A percentile compares a stretch with the other conserved stretches of the same genome.
Conservation (phyloP, 1,139 yeast species). For the Wickerhamomyces sp. region DNA sequence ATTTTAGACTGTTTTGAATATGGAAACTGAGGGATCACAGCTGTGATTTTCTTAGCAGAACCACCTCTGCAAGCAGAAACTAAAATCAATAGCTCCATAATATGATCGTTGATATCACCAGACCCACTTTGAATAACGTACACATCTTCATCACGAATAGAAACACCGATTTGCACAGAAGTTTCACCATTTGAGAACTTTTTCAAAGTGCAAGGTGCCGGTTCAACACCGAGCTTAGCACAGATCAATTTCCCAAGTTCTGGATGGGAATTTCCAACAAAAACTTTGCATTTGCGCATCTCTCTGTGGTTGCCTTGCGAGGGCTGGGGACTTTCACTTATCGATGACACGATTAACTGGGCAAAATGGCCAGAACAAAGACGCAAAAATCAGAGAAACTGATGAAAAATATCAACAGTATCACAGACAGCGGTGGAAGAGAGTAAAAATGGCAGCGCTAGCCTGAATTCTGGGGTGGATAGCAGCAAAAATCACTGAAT, state of each 20-base stretch:
- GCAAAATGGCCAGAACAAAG: neutral
- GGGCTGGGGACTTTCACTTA: slow-evolving; percentile 1
- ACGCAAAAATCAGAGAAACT: no score
- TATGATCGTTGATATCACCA: slow-evolving; percentile 84
- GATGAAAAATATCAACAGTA: no score
- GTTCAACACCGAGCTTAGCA: slow-evolving; percentile 84
- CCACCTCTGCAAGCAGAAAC: slow-evolving; percentile 97
- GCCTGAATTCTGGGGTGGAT: no score
- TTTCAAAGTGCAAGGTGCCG: slow-evolving; percentile 90
- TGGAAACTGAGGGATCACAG: slow-evolving; percentile 96
- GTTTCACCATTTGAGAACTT: slow-evolving; percentile 98
- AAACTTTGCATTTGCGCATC: slow-evolving; percentile 96
- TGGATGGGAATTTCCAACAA: slow-evolving; percentile 95
- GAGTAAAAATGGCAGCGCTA: neutral
- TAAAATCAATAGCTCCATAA: slow-evolving; percentile 91
- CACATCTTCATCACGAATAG: slow-evolving; percentile 94
- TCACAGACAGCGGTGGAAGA: neutral
- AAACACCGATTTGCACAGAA: slow-evolving; percentile 89
- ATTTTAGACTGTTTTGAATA: slow-evolving; percentile 96
- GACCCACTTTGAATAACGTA: slow-evolving; percentile 94
- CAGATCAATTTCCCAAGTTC: slow-evolving; percentile 89
- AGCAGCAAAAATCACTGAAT: no score
- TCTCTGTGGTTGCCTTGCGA: slow-evolving; percentile 4
- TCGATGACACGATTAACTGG: slow-evolving; percentile 5
- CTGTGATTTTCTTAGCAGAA: slow-evolving; percentile 93